Base-by-base conservation (phyloP, 805 yeast genomes). In the Wickerhamiella dianesei region DNA sequence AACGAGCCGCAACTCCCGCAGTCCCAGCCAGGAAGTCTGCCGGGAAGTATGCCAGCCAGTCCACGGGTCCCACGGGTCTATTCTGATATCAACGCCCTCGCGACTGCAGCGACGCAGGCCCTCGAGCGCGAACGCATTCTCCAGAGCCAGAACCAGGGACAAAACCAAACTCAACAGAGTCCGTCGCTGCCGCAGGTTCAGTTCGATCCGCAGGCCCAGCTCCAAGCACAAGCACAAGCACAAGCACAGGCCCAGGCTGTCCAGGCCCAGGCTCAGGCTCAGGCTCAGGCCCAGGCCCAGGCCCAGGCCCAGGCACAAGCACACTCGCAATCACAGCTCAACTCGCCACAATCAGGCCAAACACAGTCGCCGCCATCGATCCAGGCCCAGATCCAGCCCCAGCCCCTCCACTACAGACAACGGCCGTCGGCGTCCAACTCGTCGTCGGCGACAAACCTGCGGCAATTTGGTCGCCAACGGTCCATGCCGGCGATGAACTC, bases 71-170 rank as follows among this genome's bases (percentile, higher is more conserved):
- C 44, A 25, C 29, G 43, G 17, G 48, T 54, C 8, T 57, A 56
- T 29, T 61, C 60, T 45, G 71, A 68, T 47, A 67, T 68, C 60
- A 65, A 68, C 50, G 59, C 67, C 25, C 56, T 68, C 43, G 72
- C 73, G 6, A 62, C 68, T 2, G 73, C 72, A 1, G 72, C 72
- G 1, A 60, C 72, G 4, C 71, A 69, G 48, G 66, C 66, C 47
- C 63, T 68, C n/a, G 72, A 69, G 56, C 62, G 64, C 2, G 67
- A 64, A 45, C 50, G 53, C 16, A 21, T 18, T 14, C 41, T 14
- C 14, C 21, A 14, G 8, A 5, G 16, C 25, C 39, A 36, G 14
- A 9, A 29, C 14, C 35, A 9, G 13, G 14, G 9, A 14, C 35
- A 9, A 29, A 9, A 29, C 14, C 17, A 6, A n/a, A n/a, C 39